phyloP scores from a whole-genome alignment of 1,284 basidiomycete species.

The Coniferiporia sulphurascens region DNA sequence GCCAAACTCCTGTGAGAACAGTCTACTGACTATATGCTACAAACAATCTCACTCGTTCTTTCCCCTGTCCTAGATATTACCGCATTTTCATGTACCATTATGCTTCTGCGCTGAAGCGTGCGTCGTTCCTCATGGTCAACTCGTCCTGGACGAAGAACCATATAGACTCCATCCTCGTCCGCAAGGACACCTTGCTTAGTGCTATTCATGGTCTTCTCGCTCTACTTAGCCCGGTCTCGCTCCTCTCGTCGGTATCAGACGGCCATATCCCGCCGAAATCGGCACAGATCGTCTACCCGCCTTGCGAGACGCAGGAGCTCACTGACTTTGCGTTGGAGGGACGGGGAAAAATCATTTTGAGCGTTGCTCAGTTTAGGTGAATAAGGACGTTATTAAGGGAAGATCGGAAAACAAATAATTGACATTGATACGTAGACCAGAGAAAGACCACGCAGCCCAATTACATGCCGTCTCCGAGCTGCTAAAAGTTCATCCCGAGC shows the following conservation, averaged over 20 bases:
- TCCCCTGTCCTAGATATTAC: conserved; percentile 67
- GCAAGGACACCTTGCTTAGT: conserved; percentile 45
- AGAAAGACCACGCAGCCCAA: conserved; percentile 91
- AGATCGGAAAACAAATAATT: background rate
- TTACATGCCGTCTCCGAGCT: conserved; percentile 66
- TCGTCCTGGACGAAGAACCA: conserved; percentile 94
- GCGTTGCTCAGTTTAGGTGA: conserved; percentile 89
- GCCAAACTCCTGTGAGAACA: conserved; percentile 68
- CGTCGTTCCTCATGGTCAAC: conserved; percentile 87
- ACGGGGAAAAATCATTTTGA: conserved; percentile 69
- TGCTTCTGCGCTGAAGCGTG: conserved; percentile 65
- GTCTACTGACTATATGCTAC: background rate
- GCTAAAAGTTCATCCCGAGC: conserved; percentile 56
- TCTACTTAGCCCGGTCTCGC: conserved; percentile 26
- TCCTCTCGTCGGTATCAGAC: conserved; percentile 21
- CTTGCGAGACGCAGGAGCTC: conserved; percentile 85
- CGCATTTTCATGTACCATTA: conserved; percentile 84
- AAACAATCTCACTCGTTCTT: background rate
- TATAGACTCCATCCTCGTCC: conserved; percentile 66
- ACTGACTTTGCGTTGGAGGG: conserved; percentile 54
- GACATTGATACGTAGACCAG: conserved; percentile 54
- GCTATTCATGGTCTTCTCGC: conserved; percentile 36
- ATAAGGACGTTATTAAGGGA: conserved; percentile 20
- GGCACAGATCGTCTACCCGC: conserved; percentile 76
- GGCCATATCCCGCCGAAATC: conserved; percentile 21